Evolutionary conservation across 495 filamentous ascomycete genomes (phyloP), one percentile per base, ranked within the genome.

Genomic region (Penicillium coprophilum): DNA sequence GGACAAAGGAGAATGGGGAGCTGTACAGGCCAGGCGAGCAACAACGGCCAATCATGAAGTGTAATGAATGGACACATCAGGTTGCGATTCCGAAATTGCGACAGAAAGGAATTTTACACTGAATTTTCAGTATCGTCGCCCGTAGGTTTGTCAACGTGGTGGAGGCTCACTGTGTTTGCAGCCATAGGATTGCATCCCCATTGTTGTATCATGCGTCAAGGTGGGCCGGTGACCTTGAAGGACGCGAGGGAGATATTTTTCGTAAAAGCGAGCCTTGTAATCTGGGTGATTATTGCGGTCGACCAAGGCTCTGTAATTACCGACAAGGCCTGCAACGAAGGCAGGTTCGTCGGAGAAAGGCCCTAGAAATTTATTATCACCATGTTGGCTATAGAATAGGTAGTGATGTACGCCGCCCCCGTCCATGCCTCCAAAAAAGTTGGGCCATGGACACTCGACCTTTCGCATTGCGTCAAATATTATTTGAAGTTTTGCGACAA

Each of bases 151-250:
- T n/a, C n/a, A n/a, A n/a, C n/a, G n/a, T n/a, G n/a, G n/a, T n/a
- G n/a, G n/a, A n/a, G n/a, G n/a, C n/a, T n/a, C n/a, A n/a, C n/a
- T n/a, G n/a, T n/a, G n/a, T n/a, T n/a, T n/a, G n/a, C n/a, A n/a
- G n/a, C n/a, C n/a, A n/a, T n/a, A n/a, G n/a, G n/a, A n/a, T n/a
- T n/a, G n/a, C n/a, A n/a, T n/a, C n/a, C n/a, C n/a, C n/a, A n/a
- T n/a, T n/a, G n/a, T n/a, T n/a, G n/a, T n/a, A n/a, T n/a, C 63
- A 53, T 71, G 68, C 19, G 65, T 68, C 40, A 70, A 57, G 20
- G 58, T 68, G 0, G 67, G 64, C 58, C 50, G 60, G 36, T 70
- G 65, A 39, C 65, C 63, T 53, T 65, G 50, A 41, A 65, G 57
- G 27, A 64, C 41, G 39, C 36, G 34, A 57, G 56, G 13, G 31